Evolutionary conservation across 73 alveolate species (phyloP).

Genomic region (Uronychia setigera): DNA sequence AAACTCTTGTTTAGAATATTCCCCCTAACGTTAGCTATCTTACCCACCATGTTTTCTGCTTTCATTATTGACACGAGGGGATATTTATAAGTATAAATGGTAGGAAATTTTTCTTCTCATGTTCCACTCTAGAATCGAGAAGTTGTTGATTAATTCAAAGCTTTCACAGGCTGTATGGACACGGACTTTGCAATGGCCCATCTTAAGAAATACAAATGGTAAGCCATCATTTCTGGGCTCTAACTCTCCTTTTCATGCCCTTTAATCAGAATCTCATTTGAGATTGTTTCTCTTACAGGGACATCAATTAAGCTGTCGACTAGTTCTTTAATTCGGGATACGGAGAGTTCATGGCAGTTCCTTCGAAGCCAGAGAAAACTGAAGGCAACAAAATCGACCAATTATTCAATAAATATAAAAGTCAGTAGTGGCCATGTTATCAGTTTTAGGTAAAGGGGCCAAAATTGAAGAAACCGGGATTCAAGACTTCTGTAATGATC

Average conservation of each 20-base stretch:
- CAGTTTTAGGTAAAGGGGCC: background rate
- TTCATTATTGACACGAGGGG: no score
- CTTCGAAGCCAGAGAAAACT: background rate
- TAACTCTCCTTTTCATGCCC: no score
- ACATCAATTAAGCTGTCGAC: slow-evolving; percentile 45
- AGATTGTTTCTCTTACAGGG: no score
- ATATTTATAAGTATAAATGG: no score
- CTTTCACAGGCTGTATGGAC: no score
- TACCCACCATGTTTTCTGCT: slow-evolving; percentile 58
- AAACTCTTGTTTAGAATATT: slow-evolving; percentile 61
- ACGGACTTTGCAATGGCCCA: no score
- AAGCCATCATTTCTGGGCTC: no score
- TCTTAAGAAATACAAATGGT: no score
- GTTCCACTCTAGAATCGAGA: no score
- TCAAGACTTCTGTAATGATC: slow-evolving; percentile 45
- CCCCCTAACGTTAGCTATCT: slow-evolving; percentile 28
- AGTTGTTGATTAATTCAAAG: no score
- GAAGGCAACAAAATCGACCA: slow-evolving; percentile 24
- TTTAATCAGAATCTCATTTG: no score
- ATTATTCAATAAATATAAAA: slow-evolving; percentile 40
- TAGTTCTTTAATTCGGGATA: slow-evolving; percentile 36
- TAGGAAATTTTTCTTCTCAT: no score
- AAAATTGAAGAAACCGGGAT: slow-evolving; percentile 55
- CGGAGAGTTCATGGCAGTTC: slow-evolving; percentile 23
- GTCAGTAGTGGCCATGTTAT: background rate